phyloP scores from a whole-genome alignment of 1,139 yeast genomes.

The Ashbya aceris region DNA sequence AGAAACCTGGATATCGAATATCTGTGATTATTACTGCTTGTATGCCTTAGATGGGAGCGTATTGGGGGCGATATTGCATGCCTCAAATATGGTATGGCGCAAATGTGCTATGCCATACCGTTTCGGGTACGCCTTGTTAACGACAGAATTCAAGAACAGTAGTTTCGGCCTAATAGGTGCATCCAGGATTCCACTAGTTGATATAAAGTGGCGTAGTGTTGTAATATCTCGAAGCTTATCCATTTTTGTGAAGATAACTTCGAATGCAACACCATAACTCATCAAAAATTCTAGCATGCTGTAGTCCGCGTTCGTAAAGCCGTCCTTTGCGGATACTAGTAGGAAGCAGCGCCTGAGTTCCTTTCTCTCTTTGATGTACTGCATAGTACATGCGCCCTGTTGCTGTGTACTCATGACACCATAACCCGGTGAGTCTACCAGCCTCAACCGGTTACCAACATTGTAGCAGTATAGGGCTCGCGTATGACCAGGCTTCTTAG shows the following conservation, averaged over 20 bases:
- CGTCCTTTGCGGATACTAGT: constrained; percentile 49
- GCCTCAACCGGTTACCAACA: constrained; percentile 49
- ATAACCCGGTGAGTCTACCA: constrained; percentile 84
- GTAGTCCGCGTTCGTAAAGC: constrained; percentile 48
- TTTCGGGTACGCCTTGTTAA: constrained; percentile 20
- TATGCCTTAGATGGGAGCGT: constrained; percentile 18
- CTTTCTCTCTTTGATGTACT: constrained; percentile 47
- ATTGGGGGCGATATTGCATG: constrained; percentile 30
- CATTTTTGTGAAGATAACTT: constrained; percentile 65
- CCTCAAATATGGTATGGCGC: constrained; percentile 32
- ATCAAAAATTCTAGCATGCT: constrained; percentile 43
- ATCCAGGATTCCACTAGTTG: constrained; percentile 20
- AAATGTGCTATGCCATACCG: constrained; percentile 36
- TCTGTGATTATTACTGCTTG: neutral
- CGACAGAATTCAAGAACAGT: constrained; percentile 34
- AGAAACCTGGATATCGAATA: neutral
- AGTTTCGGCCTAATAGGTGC: constrained; percentile 32
- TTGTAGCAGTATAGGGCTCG: constrained; percentile 68
- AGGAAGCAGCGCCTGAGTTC: constrained; percentile 51
- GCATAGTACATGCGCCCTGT: constrained; percentile 62
- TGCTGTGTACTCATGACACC: constrained; percentile 51
- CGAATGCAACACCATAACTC: constrained; percentile 55
- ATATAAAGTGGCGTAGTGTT: constrained; percentile 23
- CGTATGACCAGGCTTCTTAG: constrained; percentile 64
- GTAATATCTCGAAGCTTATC: constrained; percentile 38